Conservation (phyloP, 192 early-diverging fungal species). For the Coemansia reversa region DNA sequence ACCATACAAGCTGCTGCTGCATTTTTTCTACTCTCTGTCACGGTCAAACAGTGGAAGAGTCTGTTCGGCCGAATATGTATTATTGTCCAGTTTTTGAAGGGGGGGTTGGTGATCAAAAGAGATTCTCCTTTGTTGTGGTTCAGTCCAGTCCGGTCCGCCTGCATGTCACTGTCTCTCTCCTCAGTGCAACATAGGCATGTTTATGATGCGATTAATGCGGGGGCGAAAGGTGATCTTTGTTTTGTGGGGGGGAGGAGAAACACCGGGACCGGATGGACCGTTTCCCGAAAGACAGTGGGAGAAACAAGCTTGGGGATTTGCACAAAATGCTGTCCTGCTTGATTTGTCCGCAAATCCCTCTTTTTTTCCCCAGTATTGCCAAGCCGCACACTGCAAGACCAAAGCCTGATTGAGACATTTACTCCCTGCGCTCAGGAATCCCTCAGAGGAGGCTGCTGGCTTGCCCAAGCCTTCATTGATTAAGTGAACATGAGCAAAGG, state of each 20-base stretch:
- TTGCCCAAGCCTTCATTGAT: too few species aligned
- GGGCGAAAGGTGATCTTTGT: neutral
- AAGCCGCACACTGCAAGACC: slow-evolving; percentile 1
- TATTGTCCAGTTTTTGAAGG: neutral
- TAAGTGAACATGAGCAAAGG: neutral
- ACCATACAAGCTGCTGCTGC: neutral
- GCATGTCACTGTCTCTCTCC: neutral
- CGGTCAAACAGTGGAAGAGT: neutral
- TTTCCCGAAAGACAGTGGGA: slow-evolving; percentile 8
- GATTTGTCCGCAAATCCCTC: neutral
- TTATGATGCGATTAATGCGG: neutral
- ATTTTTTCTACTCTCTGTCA: neutral
- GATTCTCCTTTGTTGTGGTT: neutral
- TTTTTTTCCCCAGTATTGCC: neutral
- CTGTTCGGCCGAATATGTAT: neutral
- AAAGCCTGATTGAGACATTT: neutral
- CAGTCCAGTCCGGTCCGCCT: neutral
- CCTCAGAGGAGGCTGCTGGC: neutral
- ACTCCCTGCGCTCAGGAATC: neutral
- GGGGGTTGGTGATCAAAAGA: neutral
- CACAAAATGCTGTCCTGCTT: slow-evolving; percentile 4
- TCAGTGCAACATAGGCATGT: neutral
- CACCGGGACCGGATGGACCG: slow-evolving; percentile 9
- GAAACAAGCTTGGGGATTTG: slow-evolving; percentile 10
- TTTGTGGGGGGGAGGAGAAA: neutral